Evolutionary conservation across 768 basidiomycete genomes (phyloP).

Genomic region (Tylopilus subfusipes): DNA sequence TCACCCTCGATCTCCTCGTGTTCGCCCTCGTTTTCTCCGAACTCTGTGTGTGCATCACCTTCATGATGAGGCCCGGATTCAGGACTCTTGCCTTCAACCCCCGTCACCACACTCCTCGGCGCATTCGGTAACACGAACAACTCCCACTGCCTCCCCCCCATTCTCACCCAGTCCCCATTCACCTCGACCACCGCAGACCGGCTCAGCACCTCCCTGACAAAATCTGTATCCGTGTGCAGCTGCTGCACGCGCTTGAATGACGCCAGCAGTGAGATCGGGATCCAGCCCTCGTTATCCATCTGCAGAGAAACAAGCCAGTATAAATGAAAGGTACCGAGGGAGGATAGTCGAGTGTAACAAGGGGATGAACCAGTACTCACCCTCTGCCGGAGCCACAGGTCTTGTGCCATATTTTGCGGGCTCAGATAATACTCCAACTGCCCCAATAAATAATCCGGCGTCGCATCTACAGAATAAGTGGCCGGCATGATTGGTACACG

Average conservation of each 20-base stretch:
- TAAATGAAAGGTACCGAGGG: not conserved
- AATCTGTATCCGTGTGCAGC: slow-evolving; percentile 53
- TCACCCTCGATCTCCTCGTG: slow-evolving; percentile 24
- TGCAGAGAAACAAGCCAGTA: slow-evolving; percentile 27
- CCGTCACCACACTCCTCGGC: slow-evolving; percentile 37
- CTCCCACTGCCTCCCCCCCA: slow-evolving; percentile 58
- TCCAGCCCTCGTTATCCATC: slow-evolving; percentile 93
- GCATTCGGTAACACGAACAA: slow-evolving; percentile 60
- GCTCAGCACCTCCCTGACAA: slow-evolving; percentile 68
- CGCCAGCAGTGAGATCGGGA: slow-evolving; percentile 73
- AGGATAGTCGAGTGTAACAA: not conserved
- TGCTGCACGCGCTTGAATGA: slow-evolving; percentile 82
- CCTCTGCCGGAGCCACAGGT: slow-evolving; percentile 75
- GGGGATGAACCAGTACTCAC: slow-evolving; percentile 41
- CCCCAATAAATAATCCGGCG: slow-evolving; percentile 65
- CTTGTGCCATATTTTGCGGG: slow-evolving; percentile 84
- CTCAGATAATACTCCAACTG: slow-evolving; percentile 94
- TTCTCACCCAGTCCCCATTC: slow-evolving; percentile 61
- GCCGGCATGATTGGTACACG: slow-evolving; percentile 43
- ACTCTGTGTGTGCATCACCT: slow-evolving; percentile 1
- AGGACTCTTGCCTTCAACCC: not conserved
- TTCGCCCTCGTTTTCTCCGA: slow-evolving; percentile 16
- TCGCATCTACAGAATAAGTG: slow-evolving; percentile 62
- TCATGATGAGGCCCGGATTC: not conserved
- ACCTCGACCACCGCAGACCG: slow-evolving; percentile 73